Evolutionary conservation across 2,329 filamentous ascomycete genomes (phyloP), one percentile per base, ranked within the genome.

Genomic region (Microcyclospora tardicrescens): DNA sequence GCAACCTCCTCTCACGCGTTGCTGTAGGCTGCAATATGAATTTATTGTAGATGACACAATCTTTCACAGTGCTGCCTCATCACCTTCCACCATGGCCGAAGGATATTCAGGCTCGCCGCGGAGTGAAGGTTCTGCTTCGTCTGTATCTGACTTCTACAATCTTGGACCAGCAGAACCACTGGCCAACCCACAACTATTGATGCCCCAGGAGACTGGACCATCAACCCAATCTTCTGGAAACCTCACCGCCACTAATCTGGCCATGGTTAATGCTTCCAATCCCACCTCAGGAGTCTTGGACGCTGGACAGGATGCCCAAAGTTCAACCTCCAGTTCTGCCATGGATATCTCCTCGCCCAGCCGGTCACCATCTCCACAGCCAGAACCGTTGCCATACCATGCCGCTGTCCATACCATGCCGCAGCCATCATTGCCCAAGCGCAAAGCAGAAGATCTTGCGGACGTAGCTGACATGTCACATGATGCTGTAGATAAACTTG

Each of bases 261-360:
- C 19, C 19, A 24, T 24, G 19, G 8, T 24, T 4, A 24, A 24
- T 24, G 19, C 19, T 24, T 8, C 19, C 19, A 24, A 24, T 5
- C 19, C 19, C 19, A 5, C 19, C 19, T 8, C 19, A 24, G 8
- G 5, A 24, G 19, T 8, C 19, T 4, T 8, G 19, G 19, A 24
- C 5, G 19, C 19, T 8, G 19, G 19, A 24, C 19, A 24, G 5
- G 19, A 24, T 24, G 19, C 19, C 19, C 4, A 24, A 8, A 24
- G 19, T 24, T 24, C 19, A 24, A 24, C 19, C 19, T 24, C 19
- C 19, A 24, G 19, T 24, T 24, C 19, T 24, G 19, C 19, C 19
- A 56, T 56, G 54, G 52, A 55, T 13, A 32, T 54, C 12, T 55
- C 53, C n/a, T 38, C 43, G 11, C 40, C 47, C 19, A 52, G 46